Percentiles rank a stretch among this genome's conserved stretches.
Conservation (phyloP, 1,284 basidiomycete genomes). For the Irpex sp. region DNA sequence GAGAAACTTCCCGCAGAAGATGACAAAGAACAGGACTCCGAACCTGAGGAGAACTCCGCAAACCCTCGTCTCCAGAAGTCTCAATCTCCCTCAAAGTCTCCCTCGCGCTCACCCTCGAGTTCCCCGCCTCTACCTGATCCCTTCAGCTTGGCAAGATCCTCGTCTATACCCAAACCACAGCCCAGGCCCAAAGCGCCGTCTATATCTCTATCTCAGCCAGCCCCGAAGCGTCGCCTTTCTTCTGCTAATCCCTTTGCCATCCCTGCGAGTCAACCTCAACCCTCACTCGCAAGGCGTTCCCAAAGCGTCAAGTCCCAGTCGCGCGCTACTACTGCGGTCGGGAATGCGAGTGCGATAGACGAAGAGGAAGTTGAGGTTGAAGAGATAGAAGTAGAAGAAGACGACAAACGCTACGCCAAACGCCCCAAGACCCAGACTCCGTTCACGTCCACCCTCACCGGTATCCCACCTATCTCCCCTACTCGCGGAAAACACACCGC, state of each 20-base stretch:
- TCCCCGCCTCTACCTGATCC: background rate
- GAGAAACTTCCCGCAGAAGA: too few species aligned
- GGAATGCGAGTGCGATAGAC: background rate
- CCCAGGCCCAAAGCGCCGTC: background rate
- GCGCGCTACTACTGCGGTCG: background rate
- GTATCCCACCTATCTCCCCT: too few species aligned
- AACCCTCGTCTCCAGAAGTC: background rate
- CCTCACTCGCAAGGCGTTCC: background rate
- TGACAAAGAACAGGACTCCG: too few species aligned
- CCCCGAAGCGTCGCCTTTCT: background rate
- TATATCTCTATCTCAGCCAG: background rate
- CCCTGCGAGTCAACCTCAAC: background rate
- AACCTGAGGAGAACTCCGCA: background rate
- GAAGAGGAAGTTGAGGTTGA: background rate
- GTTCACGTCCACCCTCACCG: background rate
- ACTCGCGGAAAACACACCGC: too few species aligned
- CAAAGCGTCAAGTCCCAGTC: too few species aligned
- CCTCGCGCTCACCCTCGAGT: background rate
- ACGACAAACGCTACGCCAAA: slow-evolving; percentile 2
- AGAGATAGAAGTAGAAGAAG: background rate
- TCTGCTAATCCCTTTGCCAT: background rate
- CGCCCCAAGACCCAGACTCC: background rate
- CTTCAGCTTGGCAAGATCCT: background rate
- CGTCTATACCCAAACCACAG: background rate
- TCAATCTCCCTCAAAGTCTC: background rate